A percentile compares a stretch with the other conserved stretches of the same genome.
Evolutionary conservation across 768 basidiomycete species (phyloP).

Genomic region (Pleurotus platypus): DNA sequence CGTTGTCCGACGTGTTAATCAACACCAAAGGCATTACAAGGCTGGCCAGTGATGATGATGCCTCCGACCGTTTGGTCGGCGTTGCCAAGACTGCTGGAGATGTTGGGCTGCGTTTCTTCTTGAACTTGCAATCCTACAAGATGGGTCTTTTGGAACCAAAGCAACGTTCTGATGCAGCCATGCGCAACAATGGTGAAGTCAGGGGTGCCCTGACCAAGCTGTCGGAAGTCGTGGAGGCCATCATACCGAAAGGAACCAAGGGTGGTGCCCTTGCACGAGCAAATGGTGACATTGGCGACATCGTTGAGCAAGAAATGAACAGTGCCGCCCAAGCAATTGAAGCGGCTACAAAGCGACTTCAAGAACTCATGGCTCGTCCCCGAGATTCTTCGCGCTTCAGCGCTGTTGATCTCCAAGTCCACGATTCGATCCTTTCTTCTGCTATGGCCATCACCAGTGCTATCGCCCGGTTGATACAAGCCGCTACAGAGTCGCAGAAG

Average conservation of each 20-base stretch:
- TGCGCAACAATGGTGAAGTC: conserved; percentile 85
- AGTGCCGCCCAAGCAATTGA: conserved; percentile 93
- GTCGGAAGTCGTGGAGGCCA: conserved; percentile 80
- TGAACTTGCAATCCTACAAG: conserved; percentile 95
- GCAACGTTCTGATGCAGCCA: conserved; percentile 81
- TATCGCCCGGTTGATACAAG: conserved; percentile 90
- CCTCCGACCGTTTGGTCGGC: conserved; percentile 82
- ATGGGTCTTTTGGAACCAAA: conserved; percentile 70
- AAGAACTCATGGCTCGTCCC: conserved; percentile 88
- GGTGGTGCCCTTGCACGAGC: conserved; percentile 64
- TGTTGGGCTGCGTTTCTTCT: conserved; percentile 86
- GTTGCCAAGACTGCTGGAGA: conserved; percentile 87
- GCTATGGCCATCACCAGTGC: conserved; percentile 95
- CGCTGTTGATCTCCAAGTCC: conserved; percentile 92
- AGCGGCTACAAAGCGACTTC: conserved; percentile 83
- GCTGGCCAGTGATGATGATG: conserved; percentile 86
- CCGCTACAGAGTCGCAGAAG: conserved; percentile 96
- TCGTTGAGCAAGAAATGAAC: conserved; percentile 96
- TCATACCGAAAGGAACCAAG: conserved; percentile 83
- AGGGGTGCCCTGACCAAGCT: conserved; percentile 81
- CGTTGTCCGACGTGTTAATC: conserved; percentile 84
- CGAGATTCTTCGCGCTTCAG: conserved; percentile 85
- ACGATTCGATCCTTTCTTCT: conserved; percentile 93
- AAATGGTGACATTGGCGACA: conserved; percentile 92
- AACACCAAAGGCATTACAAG: conserved; percentile 97